Evolutionary conservation across 441 rosid species (phyloP).

Genomic region (Corymbia citriodora): DNA sequence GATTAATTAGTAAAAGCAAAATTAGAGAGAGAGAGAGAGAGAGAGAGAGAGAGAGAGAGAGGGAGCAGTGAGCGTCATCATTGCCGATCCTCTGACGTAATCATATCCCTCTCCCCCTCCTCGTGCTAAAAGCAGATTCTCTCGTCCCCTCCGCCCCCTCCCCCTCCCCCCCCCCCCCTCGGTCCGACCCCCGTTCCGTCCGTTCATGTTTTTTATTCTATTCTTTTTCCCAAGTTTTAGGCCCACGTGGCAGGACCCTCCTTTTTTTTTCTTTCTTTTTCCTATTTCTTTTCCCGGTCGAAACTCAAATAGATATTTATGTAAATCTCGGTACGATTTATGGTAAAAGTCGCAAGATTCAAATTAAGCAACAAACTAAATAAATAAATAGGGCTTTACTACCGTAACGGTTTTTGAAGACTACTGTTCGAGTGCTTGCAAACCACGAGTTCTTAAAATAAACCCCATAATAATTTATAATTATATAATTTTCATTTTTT

Average conservation of each 20-base stretch:
- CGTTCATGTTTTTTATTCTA: not conserved
- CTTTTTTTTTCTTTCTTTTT: too few species aligned
- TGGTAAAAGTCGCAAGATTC: not conserved
- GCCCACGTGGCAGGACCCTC: not conserved
- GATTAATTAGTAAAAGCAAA: not conserved
- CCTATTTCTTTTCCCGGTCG: not conserved
- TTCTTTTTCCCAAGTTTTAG: not conserved
- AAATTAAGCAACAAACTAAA: not conserved
- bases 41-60: not conserved
- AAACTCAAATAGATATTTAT: not conserved
- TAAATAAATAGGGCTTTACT: too few species aligned
- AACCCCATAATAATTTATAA: too few species aligned
- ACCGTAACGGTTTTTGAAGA: too few species aligned
- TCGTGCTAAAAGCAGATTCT: slow-evolving; percentile 23
- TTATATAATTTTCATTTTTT: too few species aligned
- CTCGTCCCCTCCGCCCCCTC: not conserved
- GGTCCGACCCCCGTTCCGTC: not conserved
- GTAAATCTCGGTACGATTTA: not conserved
- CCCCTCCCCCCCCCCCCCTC: not conserved
- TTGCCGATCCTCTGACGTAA: slow-evolving; percentile 21
- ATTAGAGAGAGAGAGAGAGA: not conserved
- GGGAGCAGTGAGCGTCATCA: slow-evolving; percentile 11
- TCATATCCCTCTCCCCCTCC: slow-evolving; percentile 39
- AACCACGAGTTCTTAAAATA: too few species aligned
- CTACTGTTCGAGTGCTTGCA: too few species aligned